phyloP scores from a whole-genome alignment of 257 asterid species.

The Capsicum rhomboideum region DNA sequence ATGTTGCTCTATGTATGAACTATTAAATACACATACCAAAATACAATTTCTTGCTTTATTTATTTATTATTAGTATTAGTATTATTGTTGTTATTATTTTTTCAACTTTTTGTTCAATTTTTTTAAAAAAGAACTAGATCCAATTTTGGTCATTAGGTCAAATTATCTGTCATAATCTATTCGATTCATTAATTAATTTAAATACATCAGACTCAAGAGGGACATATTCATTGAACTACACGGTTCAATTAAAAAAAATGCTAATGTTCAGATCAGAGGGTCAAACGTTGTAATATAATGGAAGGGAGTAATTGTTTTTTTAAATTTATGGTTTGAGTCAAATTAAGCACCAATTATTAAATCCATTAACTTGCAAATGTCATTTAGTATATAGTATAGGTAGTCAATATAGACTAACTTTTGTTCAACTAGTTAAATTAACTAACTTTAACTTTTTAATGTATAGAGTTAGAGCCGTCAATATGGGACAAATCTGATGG shows the following conservation, averaged over 20 bases:
- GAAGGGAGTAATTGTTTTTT: not conserved
- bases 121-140: not conserved
- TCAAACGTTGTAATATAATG: not conserved
- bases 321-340: not conserved
- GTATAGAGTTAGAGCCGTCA: too few relatives aligned
- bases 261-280: not conserved
- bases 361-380: not conserved
- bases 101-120: too few relatives aligned
- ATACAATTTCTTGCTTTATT: too few relatives aligned
- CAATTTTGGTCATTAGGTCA: not conserved
- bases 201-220: too few relatives aligned
- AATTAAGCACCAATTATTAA: not conserved
- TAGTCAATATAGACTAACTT: not conserved
- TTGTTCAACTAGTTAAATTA: not conserved
- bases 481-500: too few relatives aligned
- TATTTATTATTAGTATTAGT: too few relatives aligned
- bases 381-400: not conserved
- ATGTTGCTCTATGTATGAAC: too few relatives aligned
- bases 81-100: too few relatives aligned
- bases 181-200: too few relatives aligned
- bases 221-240: not conserved
- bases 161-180: not conserved
- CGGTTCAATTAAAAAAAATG: not conserved
- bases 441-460: not conserved
- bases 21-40: too few relatives aligned